phyloP scores from a whole-genome alignment of 2,329 filamentous ascomycete genomes.

The Talaromyces sp. region DNA sequence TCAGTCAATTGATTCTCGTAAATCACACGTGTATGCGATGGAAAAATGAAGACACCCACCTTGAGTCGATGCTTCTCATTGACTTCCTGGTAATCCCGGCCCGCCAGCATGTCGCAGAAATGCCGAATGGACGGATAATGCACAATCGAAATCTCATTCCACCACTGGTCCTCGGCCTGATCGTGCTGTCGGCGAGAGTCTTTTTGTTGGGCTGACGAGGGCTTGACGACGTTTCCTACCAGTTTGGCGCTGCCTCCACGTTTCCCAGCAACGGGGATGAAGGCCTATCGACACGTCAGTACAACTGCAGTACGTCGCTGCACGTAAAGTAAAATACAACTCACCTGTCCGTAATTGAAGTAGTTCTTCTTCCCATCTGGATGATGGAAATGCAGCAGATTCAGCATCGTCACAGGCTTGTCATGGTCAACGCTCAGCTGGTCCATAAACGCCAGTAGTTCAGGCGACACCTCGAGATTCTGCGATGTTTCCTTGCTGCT shows the following conservation, averaged over 20 bases:
- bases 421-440: slow-evolving; percentile 22
- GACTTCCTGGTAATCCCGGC: slow-evolving; percentile 53
- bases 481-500: slow-evolving; percentile 33
- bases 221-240: slow-evolving; percentile 50
- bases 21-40: background rate
- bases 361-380: slow-evolving; percentile 48
- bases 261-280: slow-evolving; percentile 41
- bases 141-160: slow-evolving; percentile 60
- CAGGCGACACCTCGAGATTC: slow-evolving; percentile 49
- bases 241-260: slow-evolving; percentile 57
- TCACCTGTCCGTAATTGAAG: slow-evolving; percentile 52
- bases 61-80: slow-evolving; percentile 49
- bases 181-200: slow-evolving; percentile 20
- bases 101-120: slow-evolving; percentile 56
- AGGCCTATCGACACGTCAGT: slow-evolving; percentile 17
- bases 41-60: slow-evolving; percentile 17
- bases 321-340: slow-evolving; percentile 18
- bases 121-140: slow-evolving; percentile 59
- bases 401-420: slow-evolving; percentile 56
- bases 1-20: background rate
- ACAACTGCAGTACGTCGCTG: background rate
- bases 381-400: slow-evolving; percentile 52
- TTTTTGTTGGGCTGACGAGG: slow-evolving; percentile 6
- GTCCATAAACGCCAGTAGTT: slow-evolving; percentile 47
- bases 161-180: slow-evolving; percentile 30